Percentiles rank a stretch among this genome's conserved stretches.
Conservation (phyloP, 495 filamentous ascomycete species). For the Podospora conica region DNA sequence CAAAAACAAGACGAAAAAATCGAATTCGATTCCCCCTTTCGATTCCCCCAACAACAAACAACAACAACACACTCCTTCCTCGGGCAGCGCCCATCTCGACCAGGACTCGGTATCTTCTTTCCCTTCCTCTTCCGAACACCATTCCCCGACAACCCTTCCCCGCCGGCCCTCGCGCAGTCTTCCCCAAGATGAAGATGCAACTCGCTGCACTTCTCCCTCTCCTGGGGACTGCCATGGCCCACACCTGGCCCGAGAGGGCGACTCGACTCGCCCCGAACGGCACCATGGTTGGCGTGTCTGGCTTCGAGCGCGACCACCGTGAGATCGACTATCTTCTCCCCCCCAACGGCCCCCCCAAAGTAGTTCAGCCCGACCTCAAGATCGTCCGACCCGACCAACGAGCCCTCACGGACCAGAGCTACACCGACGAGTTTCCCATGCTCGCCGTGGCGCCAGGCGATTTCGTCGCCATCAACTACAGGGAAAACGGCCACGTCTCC, state of each 20-base stretch:
- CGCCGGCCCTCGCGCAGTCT: neutral
- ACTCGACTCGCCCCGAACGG: slow-evolving; percentile 65
- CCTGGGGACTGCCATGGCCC: slow-evolving; percentile 40
- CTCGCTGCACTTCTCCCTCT: slow-evolving; percentile 30
- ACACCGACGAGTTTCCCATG: slow-evolving; percentile 50
- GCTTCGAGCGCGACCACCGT: slow-evolving; percentile 60
- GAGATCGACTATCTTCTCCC: slow-evolving; percentile 51
- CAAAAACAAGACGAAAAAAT: neutral
- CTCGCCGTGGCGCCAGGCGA: slow-evolving; percentile 62
- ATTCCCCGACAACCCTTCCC: neutral
- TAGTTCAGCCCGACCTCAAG: slow-evolving; percentile 31
- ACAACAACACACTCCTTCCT: neutral
- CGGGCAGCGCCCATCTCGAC: neutral
- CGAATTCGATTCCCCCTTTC: neutral
- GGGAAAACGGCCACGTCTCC: slow-evolving; percentile 86
- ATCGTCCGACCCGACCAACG: slow-evolving; percentile 35
- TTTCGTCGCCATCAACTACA: slow-evolving; percentile 65
- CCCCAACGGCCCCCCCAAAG: slow-evolving; percentile 30
- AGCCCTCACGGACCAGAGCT: slow-evolving; percentile 41
- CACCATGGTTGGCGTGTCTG: slow-evolving; percentile 60
- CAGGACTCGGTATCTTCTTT: neutral
- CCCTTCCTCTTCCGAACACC: neutral
- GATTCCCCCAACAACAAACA: neutral
- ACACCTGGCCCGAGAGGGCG: slow-evolving; percentile 76
- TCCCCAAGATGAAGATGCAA: neutral